Evolutionary conservation across 2,329 filamentous ascomycete species (phyloP).

Genomic region (Xylaria sp.): DNA sequence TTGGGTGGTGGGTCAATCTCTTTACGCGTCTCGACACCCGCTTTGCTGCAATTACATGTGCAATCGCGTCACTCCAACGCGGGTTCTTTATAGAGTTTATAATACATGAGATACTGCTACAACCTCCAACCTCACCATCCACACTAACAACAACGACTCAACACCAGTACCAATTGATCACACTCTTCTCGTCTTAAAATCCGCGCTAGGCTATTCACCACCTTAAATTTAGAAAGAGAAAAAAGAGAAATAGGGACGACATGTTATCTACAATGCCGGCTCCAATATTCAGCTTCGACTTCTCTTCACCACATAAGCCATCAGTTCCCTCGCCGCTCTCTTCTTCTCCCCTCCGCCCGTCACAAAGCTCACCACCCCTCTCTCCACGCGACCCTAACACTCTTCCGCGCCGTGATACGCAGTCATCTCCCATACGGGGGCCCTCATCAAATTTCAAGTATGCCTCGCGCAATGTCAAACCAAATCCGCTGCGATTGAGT

Average conservation of each 20-base stretch:
- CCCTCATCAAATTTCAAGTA: slow-evolving; percentile 48
- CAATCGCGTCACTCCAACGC: slow-evolving; percentile 29
- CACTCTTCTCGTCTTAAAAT: neutral
- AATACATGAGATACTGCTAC: neutral
- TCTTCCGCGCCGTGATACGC: slow-evolving; percentile 48
- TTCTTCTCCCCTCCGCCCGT: slow-evolving; percentile 62
- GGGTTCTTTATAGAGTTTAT: slow-evolving; percentile 5
- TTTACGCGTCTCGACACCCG: slow-evolving; percentile 38
- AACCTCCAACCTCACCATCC: neutral
- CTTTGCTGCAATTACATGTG: slow-evolving; percentile 23
- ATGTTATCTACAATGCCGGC: slow-evolving; percentile 47
- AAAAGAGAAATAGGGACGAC: slow-evolving; percentile 19
- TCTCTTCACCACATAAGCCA: slow-evolving; percentile 52
- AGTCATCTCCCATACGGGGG: slow-evolving; percentile 45
- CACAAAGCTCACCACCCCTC: slow-evolving; percentile 52
- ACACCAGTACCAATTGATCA: slow-evolving; percentile 1
- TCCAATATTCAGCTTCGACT: slow-evolving; percentile 50
- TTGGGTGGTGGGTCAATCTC: slow-evolving; percentile 12
- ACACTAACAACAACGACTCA: neutral
- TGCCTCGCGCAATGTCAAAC: slow-evolving; percentile 61
- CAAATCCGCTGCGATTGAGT: slow-evolving; percentile 66
- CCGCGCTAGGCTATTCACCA: neutral
- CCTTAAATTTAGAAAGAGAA: neutral
- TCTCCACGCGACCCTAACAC: slow-evolving; percentile 51
- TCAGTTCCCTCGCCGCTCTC: slow-evolving; percentile 61